Base-by-base conservation (phyloP, 176 grass and related monocot genomes). In the Phyllostachys edulis region DNA sequence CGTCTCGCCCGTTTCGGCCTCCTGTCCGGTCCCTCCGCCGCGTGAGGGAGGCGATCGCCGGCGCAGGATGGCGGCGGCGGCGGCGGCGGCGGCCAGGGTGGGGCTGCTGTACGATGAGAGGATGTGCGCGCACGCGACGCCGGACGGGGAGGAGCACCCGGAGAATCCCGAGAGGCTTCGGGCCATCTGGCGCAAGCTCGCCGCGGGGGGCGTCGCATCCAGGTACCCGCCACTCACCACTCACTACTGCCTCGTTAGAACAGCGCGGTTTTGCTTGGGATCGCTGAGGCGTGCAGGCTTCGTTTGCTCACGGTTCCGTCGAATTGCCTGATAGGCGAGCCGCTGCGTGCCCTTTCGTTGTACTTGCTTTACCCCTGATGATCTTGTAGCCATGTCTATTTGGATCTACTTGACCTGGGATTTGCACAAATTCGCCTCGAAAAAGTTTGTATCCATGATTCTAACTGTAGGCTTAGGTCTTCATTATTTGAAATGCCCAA, bases 31-130 rank as follows among this genome's bases (percentile, higher is more conserved):
- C 63, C 40, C 78, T 41, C 47, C 78, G 34, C 65, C 66, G 36
- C 51, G 32, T 16, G 13, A 38, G 57, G 7, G 46, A 56, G 79
- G 64, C 24, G 49, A 84, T 46, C 32, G 54, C 36, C 46, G 69
- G 77, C 34, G 23, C 69, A 57, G 67, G 41, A 59, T 80, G 84
- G 84, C 63, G 66, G 67, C 61, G 16, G 17, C 29, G 29, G 17
- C 29, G 29, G 29, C 47, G 18, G 57, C n/a, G 4, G 45, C 60
- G 49, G 29, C 84, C 24, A 39, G 45, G 73, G 92, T 98, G 36
- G 96, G 93, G 47, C 83, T 98, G 23, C 80, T 98, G 16, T 98
- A 98, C 87, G 96, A 98, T 85, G 91, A 98, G 20, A 54, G 96
- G 91, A 98, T 98, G 96, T 94, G 93, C 89, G 67, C 67, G 63